Evolutionary conservation across 2,329 filamentous ascomycete genomes (phyloP).

Genomic region (Fusarium musae): DNA sequence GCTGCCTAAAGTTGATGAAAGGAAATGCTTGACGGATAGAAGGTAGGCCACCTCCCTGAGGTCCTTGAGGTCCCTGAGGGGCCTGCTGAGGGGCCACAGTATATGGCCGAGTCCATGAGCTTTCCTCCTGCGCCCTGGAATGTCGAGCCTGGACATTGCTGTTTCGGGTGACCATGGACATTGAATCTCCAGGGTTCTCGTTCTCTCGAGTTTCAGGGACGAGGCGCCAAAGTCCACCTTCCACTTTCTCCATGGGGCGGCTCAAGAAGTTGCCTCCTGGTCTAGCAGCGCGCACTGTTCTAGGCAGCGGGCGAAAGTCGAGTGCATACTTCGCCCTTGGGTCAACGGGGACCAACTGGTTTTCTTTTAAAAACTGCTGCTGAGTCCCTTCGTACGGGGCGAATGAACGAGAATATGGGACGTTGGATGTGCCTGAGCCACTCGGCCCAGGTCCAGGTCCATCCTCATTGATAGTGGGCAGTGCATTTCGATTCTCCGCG

Average conservation of each 20-base stretch:
- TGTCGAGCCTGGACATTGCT: not conserved
- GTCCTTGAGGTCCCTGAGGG: not conserved
- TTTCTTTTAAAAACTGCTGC: not conserved
- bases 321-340: not conserved
- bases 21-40: constrained; percentile 30
- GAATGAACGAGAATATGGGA: not conserved
- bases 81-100: not conserved
- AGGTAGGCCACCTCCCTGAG: not conserved
- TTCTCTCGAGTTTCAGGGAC: not conserved
- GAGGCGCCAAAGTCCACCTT: not conserved
- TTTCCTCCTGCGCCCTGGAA: not conserved
- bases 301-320: not conserved
- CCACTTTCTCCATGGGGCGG: not conserved
- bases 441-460: not conserved
- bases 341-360: not conserved
- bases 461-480: not conserved
- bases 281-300: not conserved
- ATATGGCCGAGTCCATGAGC: not conserved
- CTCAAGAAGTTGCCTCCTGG: not conserved
- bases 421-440: not conserved
- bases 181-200: not conserved
- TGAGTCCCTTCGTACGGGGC: not conserved
- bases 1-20: not conserved
- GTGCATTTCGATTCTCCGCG: not conserved
- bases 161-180: not conserved